Percentiles rank a stretch among this genome's conserved stretches.
Evolutionary conservation across 2,329 filamentous ascomycete genomes (phyloP).

Genomic region (Lachnum nothofagi): DNA sequence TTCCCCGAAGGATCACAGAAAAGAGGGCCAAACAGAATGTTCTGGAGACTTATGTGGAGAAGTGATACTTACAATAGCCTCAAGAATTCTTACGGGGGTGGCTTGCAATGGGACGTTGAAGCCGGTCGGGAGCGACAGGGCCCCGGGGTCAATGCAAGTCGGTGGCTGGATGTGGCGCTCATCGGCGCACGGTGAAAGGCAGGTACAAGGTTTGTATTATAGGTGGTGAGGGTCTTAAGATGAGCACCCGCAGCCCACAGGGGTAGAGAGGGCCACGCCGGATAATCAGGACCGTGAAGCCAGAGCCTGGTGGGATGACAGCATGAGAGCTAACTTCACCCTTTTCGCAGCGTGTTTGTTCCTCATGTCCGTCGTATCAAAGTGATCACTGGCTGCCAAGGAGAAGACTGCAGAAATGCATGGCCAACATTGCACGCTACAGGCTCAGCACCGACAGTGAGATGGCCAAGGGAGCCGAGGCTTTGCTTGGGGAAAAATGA

Average conservation of each 20-base stretch:
- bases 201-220: slow-evolving; percentile 12
- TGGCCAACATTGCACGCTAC: slow-evolving; percentile 1
- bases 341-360: background rate
- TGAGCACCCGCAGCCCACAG: slow-evolving; percentile 8
- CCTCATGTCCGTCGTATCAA: slow-evolving; percentile 7
- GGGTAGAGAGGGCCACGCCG: slow-evolving; percentile 11
- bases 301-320: background rate
- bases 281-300: slow-evolving; percentile 15
- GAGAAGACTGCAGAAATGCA: background rate
- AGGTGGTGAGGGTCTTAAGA: slow-evolving; percentile 13
- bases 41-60: background rate
- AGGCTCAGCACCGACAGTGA: no score
- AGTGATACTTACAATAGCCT: slow-evolving; percentile 1
- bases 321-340: background rate
- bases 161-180: slow-evolving; percentile 16
- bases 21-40: background rate
- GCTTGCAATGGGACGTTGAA: slow-evolving; percentile 1
- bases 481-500: no score
- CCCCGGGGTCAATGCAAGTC: slow-evolving; percentile 11
- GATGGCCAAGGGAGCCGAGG: no score
- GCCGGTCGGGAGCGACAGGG: background rate
- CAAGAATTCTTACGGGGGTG: background rate
- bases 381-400: background rate
- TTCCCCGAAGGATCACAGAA: background rate
- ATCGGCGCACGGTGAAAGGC: slow-evolving; percentile 13